Percentiles rank a stretch among this genome's conserved stretches.
phyloP scores from a whole-genome alignment of 805 yeast genomes.

The Grigorovia transvaalensis region DNA sequence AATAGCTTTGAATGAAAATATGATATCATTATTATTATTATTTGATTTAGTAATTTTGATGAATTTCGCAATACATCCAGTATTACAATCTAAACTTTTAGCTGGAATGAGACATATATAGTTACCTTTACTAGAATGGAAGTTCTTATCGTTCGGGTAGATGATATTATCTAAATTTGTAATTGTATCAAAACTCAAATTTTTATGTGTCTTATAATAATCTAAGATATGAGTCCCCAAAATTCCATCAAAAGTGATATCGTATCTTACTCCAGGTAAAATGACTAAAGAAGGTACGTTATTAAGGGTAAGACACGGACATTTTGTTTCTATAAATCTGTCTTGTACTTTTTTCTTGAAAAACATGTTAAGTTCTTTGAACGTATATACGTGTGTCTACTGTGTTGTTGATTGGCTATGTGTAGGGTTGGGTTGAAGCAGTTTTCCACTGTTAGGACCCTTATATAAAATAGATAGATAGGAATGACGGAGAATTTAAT shows the following conservation, averaged over 20 bases:
- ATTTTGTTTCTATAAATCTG: neutral
- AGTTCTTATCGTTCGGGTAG: neutral
- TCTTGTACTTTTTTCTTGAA: constrained; percentile 1
- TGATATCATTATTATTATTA: constrained; percentile 7
- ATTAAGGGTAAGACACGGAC: constrained; percentile 6
- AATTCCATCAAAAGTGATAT: constrained; percentile 40
- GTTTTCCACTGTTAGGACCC: no score
- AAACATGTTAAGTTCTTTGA: neutral
- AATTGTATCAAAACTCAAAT: neutral
- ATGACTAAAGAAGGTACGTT: constrained; percentile 32
- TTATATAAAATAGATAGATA: no score
- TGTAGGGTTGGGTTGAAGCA: no score
- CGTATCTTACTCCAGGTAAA: constrained; percentile 53
- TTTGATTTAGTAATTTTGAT: constrained; percentile 8
- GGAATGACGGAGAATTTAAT: no score
- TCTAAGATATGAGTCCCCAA: constrained; percentile 39
- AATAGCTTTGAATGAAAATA: constrained; percentile 13
- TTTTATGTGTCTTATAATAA: constrained; percentile 25
- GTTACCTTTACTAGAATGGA: neutral
- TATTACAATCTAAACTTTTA: constrained; percentile 6
- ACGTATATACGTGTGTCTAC: neutral
- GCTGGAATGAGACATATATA: constrained; percentile 20
- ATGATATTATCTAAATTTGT: neutral
- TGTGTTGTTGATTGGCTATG: no score
- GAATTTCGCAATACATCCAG: constrained; percentile 13